Percentiles rank a stretch among this genome's conserved stretches.
Conservation (phyloP, 2,329 filamentous ascomycete species). For the Kalmusia sp. region DNA sequence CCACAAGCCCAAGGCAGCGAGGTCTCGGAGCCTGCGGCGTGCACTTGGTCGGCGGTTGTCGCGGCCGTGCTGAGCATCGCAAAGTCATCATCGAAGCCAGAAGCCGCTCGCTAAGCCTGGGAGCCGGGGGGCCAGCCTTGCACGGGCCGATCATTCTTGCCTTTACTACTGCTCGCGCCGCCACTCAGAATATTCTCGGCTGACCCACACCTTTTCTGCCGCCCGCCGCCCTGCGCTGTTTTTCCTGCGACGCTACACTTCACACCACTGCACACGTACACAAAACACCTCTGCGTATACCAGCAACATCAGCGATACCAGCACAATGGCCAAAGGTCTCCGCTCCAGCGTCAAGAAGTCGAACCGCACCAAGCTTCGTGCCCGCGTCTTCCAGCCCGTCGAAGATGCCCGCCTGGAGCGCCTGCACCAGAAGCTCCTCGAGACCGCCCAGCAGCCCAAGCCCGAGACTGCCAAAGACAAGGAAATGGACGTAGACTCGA, state of each 20-base stretch:
- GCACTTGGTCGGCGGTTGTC: constrained; percentile 30
- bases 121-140: constrained; percentile 12
- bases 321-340: constrained; percentile 84
- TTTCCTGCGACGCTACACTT: constrained; percentile 3
- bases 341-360: constrained; percentile 80
- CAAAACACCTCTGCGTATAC: neutral
- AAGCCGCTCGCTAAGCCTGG: constrained; percentile 22
- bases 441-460: constrained; percentile 78
- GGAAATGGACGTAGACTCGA: constrained; percentile 56
- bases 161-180: constrained; percentile 19
- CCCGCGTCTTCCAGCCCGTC: constrained; percentile 82
- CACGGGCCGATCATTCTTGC: constrained; percentile 17
- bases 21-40: constrained; percentile 12
- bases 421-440: constrained; percentile 83
- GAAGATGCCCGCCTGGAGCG: constrained; percentile 81
- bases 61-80: constrained; percentile 25
- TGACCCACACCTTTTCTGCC: constrained; percentile 3
- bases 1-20: constrained; percentile 1
- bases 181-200: constrained; percentile 30
- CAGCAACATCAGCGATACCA: constrained; percentile 1
- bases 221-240: neutral
- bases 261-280: constrained; percentile 17
- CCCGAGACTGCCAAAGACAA: constrained; percentile 52
- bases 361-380: constrained; percentile 82
- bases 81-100: constrained; percentile 40